phyloP scores from a whole-genome alignment of 345 rosid species.

The Eutrema yunnanense region DNA sequence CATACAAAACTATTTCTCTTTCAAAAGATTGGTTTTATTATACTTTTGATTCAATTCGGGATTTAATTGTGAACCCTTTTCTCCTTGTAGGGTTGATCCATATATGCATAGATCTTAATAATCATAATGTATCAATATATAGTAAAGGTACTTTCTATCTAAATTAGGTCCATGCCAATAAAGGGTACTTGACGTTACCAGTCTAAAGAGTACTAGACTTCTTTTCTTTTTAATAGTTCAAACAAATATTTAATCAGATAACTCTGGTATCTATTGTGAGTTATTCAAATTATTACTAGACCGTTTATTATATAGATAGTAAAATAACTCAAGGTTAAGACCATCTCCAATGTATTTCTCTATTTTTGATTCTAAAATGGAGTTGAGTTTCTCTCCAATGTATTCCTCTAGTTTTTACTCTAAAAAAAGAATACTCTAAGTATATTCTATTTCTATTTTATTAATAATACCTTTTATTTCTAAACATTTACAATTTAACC shows the following conservation, averaged over 20 bases:
- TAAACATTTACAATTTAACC: too few relatives aligned
- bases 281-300: neutral
- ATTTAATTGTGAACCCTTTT: constrained; percentile 1
- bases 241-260: neutral
- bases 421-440: too few relatives aligned
- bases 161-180: constrained; percentile 21
- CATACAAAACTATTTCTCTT: neutral
- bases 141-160: constrained; percentile 11
- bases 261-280: neutral
- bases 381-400: too few relatives aligned
- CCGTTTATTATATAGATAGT: neutral
- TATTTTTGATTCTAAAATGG: too few relatives aligned
- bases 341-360: too few relatives aligned
- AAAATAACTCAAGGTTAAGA: neutral
- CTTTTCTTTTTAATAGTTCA: neutral
- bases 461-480: too few relatives aligned
- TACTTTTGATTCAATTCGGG: neutral
- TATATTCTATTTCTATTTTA: too few relatives aligned
- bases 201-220: neutral
- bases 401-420: too few relatives aligned
- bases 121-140: constrained; percentile 1
- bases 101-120: neutral
- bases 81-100: neutral
- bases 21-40: neutral
- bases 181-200: constrained; percentile 7